Evolutionary conservation across 139 green algal genomes (phyloP).

Genomic region (Limnomonas spitsbergensis): DNA sequence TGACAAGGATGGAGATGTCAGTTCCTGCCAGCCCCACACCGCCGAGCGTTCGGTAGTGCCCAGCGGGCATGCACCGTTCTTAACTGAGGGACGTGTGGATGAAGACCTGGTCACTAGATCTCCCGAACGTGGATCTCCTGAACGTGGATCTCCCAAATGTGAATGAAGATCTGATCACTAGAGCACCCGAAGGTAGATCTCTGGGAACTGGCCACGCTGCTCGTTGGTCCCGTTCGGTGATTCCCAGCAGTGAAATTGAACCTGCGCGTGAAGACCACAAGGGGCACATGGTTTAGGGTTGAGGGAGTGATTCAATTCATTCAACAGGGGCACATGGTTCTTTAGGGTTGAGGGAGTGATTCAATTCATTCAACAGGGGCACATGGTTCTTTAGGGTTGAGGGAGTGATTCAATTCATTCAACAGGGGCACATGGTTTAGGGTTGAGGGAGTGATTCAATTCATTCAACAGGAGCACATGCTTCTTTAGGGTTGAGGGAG

Average conservation of each 20-base stretch:
- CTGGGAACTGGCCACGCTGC: conserved; percentile 62
- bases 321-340: background rate
- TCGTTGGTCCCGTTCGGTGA: conserved; percentile 61
- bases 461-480: background rate
- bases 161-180: no score
- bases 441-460: background rate
- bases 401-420: background rate
- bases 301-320: background rate
- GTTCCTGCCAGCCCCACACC: no score
- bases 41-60: no score
- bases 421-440: background rate
- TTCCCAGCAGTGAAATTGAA: conserved; percentile 54
- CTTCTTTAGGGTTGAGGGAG: background rate
- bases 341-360: background rate
- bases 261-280: background rate
- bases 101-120: no score
- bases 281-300: background rate
- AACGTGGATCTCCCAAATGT: no score
- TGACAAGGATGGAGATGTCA: no score
- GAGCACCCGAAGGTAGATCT: conserved; percentile 58
- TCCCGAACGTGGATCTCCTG: no score
- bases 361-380: background rate
- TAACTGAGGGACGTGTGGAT: no score
- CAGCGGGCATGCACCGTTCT: no score
- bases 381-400: background rate